Evolutionary conservation across 805 yeast genomes (phyloP), one percentile per base, ranked within the genome.

Genomic region (Kuraishia hungarica): DNA sequence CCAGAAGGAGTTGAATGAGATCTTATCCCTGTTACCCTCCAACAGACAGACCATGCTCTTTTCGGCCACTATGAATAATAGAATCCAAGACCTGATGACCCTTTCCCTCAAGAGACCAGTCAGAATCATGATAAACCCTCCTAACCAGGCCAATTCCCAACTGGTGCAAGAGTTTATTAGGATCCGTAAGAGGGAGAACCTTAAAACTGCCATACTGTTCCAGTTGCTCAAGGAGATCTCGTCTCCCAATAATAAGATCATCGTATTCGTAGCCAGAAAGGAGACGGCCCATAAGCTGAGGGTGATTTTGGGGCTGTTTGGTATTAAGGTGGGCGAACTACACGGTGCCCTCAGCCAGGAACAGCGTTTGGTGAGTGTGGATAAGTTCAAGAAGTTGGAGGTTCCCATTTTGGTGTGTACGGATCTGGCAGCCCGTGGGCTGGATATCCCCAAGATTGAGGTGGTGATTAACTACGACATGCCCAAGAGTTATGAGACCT

Each of bases 341-440:
- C 96, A 88, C 68, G 96, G 96, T 64, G 83, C 93, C 4, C 74
- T 88, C 63, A 78, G 89, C 1, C 96, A 94, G 73, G 98, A 94
- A 60, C 98, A 94, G 72, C 93, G 99, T 77, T 77, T 93, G 61
- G 79, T 79, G 58, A 87, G 88, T 64, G 88, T 94, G 50, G 87
- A 84, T 11, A 87, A 84, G 57, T 94, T 94, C 75, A 90, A 89
- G 63, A 83, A 82, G 59, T 76, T 90, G 60, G 81, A 82, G 2
- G 96, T 92, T 35, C 96, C 98, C 1, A 83, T 93, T 10, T 76
- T 94, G 57, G 78, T 94, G 48, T 94, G 98, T 84, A 94, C 99
- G 0, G 99, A 94, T 79, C 80, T 94, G 69, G 99, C 99, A 1
- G 93, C 99, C 28, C 88, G 99, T 82, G 99, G 99, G 79, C 80